Base-by-base conservation (phyloP, 2,329 filamentous ascomycete genomes). In the Ceratocystis eucalypticola region DNA sequence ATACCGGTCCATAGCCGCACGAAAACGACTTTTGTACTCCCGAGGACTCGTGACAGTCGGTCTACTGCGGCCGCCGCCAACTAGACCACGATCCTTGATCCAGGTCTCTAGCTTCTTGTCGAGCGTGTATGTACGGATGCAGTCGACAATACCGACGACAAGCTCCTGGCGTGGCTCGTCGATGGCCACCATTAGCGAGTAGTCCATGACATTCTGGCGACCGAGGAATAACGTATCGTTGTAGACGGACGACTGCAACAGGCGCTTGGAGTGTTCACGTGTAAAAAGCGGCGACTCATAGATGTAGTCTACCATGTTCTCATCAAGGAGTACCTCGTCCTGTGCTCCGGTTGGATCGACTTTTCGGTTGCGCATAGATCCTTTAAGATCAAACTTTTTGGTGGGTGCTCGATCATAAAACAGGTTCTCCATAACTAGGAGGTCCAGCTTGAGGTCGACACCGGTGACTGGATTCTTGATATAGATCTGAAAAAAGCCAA, bases 51-150 rank as follows among this genome's bases (percentile, higher is more conserved):
- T 99, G 63, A 99, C 94, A 0, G 94, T 99, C 7, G 95, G 95
- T 69, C 91, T 84, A 72, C 95, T 89, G 67, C 88, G 85, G 37
- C 87, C 86, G 67, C 87, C 85, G 5, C 86, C 85, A 0, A 84
- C 88, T 72, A 92, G 91, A 0, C 89, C 94, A 48, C 93, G 88
- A 73, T 97, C 92, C 76, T 99, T 99, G 82, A 99, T 96, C 94
- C 94, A 99, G 65, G 88, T 94, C 78, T 99, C 94, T n/a, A 99
- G 83, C 74, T 96, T 96, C 81, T 99, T 99, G 79, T 99, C 94
- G 91, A 94, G 99, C 0, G 94, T 99, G 74, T 97, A 99, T 0
- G 94, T 99, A 66, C 94, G 86, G 70, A 99, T 97, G 74, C 94
- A 97, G 75, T 99, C 93, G 70, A 99, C 97, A 72, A 99, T 97